phyloP scores from a whole-genome alignment of 176 grass and related monocot genomes.

The Alopecurus myosuroides region DNA sequence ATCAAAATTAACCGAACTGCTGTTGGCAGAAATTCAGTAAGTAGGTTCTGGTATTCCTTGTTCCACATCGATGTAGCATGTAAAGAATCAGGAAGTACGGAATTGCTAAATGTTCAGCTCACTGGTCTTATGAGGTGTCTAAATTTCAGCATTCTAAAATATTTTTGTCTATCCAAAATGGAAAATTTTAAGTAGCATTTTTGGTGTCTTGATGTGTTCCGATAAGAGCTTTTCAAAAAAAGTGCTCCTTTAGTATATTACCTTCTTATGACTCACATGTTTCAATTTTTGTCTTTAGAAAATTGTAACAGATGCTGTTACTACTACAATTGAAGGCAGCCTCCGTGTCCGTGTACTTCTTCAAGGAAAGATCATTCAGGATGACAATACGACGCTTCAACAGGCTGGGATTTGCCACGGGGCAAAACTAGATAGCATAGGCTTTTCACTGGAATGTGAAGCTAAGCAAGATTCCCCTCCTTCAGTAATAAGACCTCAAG shows the following conservation, averaged over 20 bases:
- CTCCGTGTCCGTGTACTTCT: slow-evolving; percentile 67
- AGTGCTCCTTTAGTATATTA: not conserved
- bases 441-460: slow-evolving; percentile 68
- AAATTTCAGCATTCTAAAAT: not conserved
- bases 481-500: slow-evolving; percentile 16
- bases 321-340: slow-evolving; percentile 57
- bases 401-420: slow-evolving; percentile 70
- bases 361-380: slow-evolving; percentile 72
- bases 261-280: slow-evolving; percentile 21
- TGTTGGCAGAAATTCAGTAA: not conserved
- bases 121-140: not conserved
- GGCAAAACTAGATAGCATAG: slow-evolving; percentile 56
- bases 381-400: slow-evolving; percentile 66
- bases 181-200: not conserved
- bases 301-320: slow-evolving; percentile 68
- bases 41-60: not conserved
- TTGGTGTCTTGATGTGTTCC: not conserved
- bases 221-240: not conserved
- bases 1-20: not conserved
- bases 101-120: not conserved
- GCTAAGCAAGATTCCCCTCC: slow-evolving; percentile 24
- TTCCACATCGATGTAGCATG: not conserved
- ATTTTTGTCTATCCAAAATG: not conserved
- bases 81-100: slow-evolving; percentile 1
- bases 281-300: slow-evolving; percentile 50